phyloP scores from a whole-genome alignment of 2,329 filamentous ascomycete genomes.

The Zymoseptoria brevis region DNA sequence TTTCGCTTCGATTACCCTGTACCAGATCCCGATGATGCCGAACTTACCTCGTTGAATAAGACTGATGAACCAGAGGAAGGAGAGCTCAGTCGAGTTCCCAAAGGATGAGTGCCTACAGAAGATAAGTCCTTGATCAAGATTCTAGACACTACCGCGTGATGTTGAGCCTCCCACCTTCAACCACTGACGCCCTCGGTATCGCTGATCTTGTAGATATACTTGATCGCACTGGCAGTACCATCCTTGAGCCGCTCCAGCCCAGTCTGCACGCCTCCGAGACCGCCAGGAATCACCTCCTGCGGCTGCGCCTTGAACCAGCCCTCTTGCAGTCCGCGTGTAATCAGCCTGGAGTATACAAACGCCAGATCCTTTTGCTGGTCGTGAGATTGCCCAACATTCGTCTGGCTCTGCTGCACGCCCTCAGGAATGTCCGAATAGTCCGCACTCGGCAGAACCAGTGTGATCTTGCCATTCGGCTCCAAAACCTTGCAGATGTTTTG shows the following conservation, averaged over 20 bases:
- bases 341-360: constrained; percentile 27
- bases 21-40: not conserved
- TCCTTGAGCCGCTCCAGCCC: constrained; percentile 49
- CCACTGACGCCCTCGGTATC: constrained; percentile 34
- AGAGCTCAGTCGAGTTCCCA: not conserved
- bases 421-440: constrained; percentile 38
- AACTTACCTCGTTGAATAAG: not conserved
- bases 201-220: constrained; percentile 54
- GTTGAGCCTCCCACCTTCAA: not conserved
- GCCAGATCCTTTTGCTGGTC: constrained; percentile 29
- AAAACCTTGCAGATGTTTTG: constrained; percentile 34
- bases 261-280: constrained; percentile 46
- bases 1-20: not conserved
- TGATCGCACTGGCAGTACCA: constrained; percentile 56
- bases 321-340: constrained; percentile 28
- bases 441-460: constrained; percentile 29
- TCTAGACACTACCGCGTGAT: not conserved
- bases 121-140: not conserved
- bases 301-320: constrained; percentile 32
- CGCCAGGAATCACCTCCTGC: constrained; percentile 46
- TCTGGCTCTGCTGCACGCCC: constrained; percentile 32
- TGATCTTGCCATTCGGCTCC: constrained; percentile 30
- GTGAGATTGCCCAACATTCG: constrained; percentile 29
- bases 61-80: not conserved
- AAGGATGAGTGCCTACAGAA: not conserved